A percentile compares a stretch with the other conserved stretches of the same genome.
Conservation (phyloP, 2,329 filamentous ascomycete species). For the Penicillium vulpinum region DNA sequence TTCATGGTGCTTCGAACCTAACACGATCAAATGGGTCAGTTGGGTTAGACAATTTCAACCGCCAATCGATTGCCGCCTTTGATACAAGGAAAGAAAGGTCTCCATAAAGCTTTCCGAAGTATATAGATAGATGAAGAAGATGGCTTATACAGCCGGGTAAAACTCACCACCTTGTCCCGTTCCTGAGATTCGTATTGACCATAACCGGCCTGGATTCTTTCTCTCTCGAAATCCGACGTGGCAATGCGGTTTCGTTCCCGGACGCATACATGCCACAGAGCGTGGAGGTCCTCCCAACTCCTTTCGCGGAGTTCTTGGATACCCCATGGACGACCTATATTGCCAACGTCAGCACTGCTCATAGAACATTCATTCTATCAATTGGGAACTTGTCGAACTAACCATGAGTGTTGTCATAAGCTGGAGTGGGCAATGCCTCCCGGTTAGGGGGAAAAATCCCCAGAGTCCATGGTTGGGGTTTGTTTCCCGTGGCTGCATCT, state of each 20-base stretch:
- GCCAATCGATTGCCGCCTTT: not conserved
- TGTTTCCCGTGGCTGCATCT: slow-evolving; percentile 48
- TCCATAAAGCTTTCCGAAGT: not conserved
- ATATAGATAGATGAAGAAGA: not conserved
- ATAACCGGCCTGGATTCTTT: slow-evolving; percentile 67
- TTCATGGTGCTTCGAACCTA: slow-evolving; percentile 77
- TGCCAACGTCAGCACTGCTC: slow-evolving; percentile 14
- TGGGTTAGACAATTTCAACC: not conserved
- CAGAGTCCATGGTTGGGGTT: slow-evolving; percentile 84
- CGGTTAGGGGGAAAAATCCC: slow-evolving; percentile 81
- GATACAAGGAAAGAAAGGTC: not conserved
- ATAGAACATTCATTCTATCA: not conserved
- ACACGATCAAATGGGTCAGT: not conserved
- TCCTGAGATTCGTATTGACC: slow-evolving; percentile 66
- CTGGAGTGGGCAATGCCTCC: slow-evolving; percentile 68
- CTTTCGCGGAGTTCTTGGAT: slow-evolving; percentile 83
- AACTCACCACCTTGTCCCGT: slow-evolving; percentile 67
- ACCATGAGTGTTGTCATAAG: slow-evolving; percentile 70
- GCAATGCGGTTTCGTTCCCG: slow-evolving; percentile 86
- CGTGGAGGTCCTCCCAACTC: slow-evolving; percentile 90
- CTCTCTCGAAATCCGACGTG: slow-evolving; percentile 72
- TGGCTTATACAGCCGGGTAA: not conserved
- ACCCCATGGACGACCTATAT: slow-evolving; percentile 72
- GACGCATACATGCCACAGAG: slow-evolving; percentile 90
- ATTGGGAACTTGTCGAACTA: slow-evolving; percentile 16